phyloP scores from a whole-genome alignment of 495 filamentous ascomycete genomes.

The Pseudotulostoma volvatum region DNA sequence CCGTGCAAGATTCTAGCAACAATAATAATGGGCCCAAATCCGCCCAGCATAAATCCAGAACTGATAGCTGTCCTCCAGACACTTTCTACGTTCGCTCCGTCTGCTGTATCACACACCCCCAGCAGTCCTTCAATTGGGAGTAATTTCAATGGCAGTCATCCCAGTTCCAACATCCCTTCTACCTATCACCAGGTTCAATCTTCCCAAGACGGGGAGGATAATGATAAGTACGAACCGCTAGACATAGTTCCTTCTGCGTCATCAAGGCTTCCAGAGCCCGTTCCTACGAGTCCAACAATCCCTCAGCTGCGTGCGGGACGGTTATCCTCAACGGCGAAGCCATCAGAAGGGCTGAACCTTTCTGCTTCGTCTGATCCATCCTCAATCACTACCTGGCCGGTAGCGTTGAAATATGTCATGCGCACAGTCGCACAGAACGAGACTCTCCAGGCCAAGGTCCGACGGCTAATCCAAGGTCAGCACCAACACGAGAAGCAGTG shows the following conservation, averaged over 20 bases:
- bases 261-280: conserved; percentile 5
- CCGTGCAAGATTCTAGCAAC: too few relatives aligned
- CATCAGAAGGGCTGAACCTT: conserved; percentile 1
- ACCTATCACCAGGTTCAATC: neutral
- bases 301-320: conserved; percentile 1
- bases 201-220: conserved; percentile 1
- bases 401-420: conserved; percentile 45
- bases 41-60: too few relatives aligned
- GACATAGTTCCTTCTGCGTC: conserved; percentile 6
- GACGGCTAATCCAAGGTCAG: conserved; percentile 45
- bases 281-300: conserved; percentile 5
- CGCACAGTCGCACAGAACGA: conserved; percentile 38
- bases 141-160: neutral
- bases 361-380: conserved; percentile 28
- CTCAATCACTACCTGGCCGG: conserved; percentile 47
- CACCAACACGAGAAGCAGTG: conserved; percentile 48
- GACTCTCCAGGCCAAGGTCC: conserved; percentile 19
- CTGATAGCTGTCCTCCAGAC: conserved; percentile 38
- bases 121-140: conserved; percentile 1
- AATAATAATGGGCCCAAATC: too few relatives aligned
- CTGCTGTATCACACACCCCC: conserved; percentile 1
- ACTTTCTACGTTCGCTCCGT: conserved; percentile 23
- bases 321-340: neutral
- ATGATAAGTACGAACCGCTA: conserved; percentile 14
- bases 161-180: neutral